Percentiles rank a stretch among this genome's conserved stretches.
Conservation (phyloP, 1,284 basidiomycete species). For the Cryptococcus sp. region DNA sequence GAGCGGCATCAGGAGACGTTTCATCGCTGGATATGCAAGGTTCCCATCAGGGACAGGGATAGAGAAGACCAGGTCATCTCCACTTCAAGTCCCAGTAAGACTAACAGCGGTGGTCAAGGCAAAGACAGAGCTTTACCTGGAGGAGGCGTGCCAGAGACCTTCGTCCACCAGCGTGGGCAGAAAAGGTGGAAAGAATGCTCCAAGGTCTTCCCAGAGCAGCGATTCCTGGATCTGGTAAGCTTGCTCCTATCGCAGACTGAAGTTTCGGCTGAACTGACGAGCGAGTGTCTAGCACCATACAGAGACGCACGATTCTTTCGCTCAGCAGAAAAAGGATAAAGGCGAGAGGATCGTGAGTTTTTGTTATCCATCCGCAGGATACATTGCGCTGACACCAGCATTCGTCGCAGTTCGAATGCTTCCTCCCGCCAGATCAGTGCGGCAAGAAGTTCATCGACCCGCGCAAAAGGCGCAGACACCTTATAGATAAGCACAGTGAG, state of each 20-base stretch:
- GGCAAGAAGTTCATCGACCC: constrained; percentile 68
- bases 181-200: constrained; percentile 58
- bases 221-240: constrained; percentile 74
- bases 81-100: constrained; percentile 9
- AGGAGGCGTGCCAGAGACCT: constrained; percentile 30
- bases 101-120: constrained; percentile 26
- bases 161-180: constrained; percentile 17
- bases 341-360: constrained; percentile 82
- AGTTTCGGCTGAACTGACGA: constrained; percentile 11
- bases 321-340: constrained; percentile 68
- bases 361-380: constrained; percentile 2
- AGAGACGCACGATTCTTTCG: constrained; percentile 82
- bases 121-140: constrained; percentile 1
- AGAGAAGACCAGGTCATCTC: constrained; percentile 46
- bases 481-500: constrained; percentile 71
- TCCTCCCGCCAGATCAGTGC: constrained; percentile 63
- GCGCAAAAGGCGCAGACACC: constrained; percentile 74
- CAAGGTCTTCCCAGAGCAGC: constrained; percentile 80
- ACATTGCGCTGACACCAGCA: background rate
- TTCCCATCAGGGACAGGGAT: constrained; percentile 32
- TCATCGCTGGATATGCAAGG: constrained; percentile 76
- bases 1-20: constrained; percentile 78
- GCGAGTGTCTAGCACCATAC: constrained; percentile 66
- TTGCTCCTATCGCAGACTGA: background rate
- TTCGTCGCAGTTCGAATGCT: constrained; percentile 71